A percentile compares a stretch with the other conserved stretches of the same genome.
Conservation (phyloP, 345 rosid genomes). For the Sapria himalayana region DNA sequence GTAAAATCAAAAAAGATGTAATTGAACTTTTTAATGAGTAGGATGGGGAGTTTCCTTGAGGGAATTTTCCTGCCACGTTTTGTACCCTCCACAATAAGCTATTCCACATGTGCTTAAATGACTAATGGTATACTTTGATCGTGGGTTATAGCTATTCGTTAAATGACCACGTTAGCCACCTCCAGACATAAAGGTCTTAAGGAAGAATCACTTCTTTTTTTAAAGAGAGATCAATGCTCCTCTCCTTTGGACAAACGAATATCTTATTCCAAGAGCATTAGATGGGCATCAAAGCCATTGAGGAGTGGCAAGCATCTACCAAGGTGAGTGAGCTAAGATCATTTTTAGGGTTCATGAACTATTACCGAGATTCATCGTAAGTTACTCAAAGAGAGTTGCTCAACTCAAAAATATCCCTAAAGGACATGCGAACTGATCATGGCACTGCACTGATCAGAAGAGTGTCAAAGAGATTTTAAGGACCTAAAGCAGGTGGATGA, state of each 20-base stretch:
- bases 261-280: slow-evolving; percentile 1
- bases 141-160: neutral
- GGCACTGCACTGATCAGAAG: too few species aligned
- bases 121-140: slow-evolving; percentile 1
- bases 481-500: too few species aligned
- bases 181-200: neutral
- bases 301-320: slow-evolving; percentile 6
- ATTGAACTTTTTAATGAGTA: too few species aligned
- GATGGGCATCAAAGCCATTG: slow-evolving; percentile 4
- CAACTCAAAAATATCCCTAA: too few species aligned
- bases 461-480: too few species aligned
- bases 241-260: neutral
- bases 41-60: too few species aligned
- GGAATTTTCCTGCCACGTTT: neutral
- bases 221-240: neutral
- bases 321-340: slow-evolving; percentile 9
- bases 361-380: neutral
- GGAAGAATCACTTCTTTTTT: neutral
- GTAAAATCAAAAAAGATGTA: too few species aligned
- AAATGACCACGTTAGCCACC: neutral
- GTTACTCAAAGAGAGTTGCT: neutral
- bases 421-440: too few species aligned
- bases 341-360: slow-evolving; percentile 5
- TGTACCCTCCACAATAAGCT: slow-evolving; percentile 1
- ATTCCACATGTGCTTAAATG: neutral